Conservation (phyloP, 129 eudicot species). For the Dittrichia graveolens region DNA sequence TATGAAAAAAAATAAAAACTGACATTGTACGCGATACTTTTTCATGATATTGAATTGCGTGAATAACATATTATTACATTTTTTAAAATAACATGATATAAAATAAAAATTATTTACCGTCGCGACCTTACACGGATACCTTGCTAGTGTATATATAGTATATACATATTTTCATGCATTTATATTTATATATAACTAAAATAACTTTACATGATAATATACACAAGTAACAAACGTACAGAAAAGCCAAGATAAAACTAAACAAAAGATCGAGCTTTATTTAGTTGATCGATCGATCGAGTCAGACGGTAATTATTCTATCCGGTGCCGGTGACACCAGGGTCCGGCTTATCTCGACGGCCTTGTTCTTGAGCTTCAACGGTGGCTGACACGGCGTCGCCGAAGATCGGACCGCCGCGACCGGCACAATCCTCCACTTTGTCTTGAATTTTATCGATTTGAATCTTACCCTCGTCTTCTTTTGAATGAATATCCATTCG, state of each 20-base stretch:
- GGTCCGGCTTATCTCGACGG: conserved; percentile 58
- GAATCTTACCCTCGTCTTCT: conserved; percentile 67
- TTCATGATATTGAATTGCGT: too few species aligned
- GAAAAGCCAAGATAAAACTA: background rate
- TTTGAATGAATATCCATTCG: conserved; percentile 47
- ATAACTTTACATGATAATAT: background rate
- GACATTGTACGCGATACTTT: too few species aligned
- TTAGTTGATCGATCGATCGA: background rate
- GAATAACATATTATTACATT: too few species aligned
- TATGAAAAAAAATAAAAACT: too few species aligned
- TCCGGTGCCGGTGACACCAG: conserved; percentile 89
- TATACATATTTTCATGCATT: too few species aligned
- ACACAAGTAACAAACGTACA: background rate
- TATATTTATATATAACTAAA: too few species aligned
- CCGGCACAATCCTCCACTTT: conserved; percentile 92
- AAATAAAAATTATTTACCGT: too few species aligned
- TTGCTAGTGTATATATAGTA: too few species aligned
- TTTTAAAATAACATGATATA: too few species aligned
- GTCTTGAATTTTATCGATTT: conserved; percentile 72
- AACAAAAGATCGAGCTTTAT: conserved; percentile 8
- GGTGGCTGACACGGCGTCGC: conserved; percentile 47
- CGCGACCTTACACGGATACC: too few species aligned
- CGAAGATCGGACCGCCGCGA: conserved; percentile 77
- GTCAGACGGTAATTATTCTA: background rate
- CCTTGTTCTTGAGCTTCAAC: conserved; percentile 50